Conservation (phyloP, 2,329 filamentous ascomycete genomes). For the Neonectria magnoliae region DNA sequence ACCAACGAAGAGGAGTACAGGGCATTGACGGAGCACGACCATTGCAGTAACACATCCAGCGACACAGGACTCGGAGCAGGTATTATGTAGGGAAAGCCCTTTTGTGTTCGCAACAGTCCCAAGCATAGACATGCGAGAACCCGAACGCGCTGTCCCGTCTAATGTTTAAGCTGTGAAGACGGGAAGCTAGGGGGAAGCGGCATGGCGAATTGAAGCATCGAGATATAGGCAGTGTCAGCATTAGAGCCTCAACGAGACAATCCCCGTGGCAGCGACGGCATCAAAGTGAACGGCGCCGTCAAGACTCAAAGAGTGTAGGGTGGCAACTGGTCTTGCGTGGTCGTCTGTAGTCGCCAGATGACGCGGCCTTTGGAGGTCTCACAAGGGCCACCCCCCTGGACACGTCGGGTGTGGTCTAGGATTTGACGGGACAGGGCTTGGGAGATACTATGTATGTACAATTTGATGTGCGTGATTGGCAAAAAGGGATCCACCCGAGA, state of each 20-base stretch:
- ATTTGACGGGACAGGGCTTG: conserved; percentile 10
- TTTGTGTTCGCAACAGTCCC: not conserved
- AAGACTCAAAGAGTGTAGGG: conserved; percentile 1
- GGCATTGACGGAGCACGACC: not conserved
- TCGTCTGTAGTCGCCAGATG: conserved; percentile 38
- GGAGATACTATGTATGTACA: too few species aligned
- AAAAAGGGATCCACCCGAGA: conserved; percentile 3
- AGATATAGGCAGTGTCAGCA: conserved; percentile 20
- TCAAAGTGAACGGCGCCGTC: not conserved
- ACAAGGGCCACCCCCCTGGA: conserved; percentile 31
- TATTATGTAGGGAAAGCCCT: not conserved
- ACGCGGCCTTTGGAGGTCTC: conserved; percentile 41
- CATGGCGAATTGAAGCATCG: conserved; percentile 9
- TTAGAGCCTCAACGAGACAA: conserved; percentile 19
- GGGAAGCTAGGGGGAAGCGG: not conserved
- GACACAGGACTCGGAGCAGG: not conserved
- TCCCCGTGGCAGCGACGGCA: not conserved
- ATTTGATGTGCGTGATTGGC: conserved; percentile 17
- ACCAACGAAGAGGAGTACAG: not conserved
- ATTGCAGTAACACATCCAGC: conserved; percentile 6
- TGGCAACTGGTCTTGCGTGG: conserved; percentile 16
- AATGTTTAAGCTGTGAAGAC: not conserved
- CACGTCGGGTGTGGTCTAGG: conserved; percentile 20
- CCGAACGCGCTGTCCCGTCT: not conserved
- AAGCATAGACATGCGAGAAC: conserved; percentile 2